A percentile compares a stretch with the other conserved stretches of the same genome.
Conservation (phyloP, 2,329 filamentous ascomycete species). For the Neonectria faginata region DNA sequence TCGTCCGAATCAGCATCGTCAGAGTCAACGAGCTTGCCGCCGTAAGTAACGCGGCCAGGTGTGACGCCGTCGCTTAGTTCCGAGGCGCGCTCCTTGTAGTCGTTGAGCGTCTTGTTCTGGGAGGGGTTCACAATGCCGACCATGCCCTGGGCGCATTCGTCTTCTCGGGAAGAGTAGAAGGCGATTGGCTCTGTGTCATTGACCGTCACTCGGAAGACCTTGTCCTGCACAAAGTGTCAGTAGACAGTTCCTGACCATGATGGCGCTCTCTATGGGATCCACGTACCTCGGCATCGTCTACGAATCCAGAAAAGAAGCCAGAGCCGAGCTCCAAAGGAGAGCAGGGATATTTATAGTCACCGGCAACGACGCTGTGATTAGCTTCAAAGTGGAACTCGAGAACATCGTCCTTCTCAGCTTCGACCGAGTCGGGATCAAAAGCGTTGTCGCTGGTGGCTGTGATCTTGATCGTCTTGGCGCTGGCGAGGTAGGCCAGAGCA, state of each 20-base stretch:
- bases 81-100: constrained; percentile 49
- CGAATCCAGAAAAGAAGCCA: constrained; percentile 55
- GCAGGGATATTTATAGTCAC: constrained; percentile 52
- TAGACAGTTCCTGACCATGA: neutral
- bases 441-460: constrained; percentile 49
- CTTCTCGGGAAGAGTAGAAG: constrained; percentile 56
- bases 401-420: constrained; percentile 50
- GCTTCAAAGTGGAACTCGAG: constrained; percentile 54
- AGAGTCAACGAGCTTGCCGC: constrained; percentile 47
- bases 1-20: constrained; percentile 32
- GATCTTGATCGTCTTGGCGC: constrained; percentile 50
- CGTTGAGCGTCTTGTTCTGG: constrained; percentile 45
- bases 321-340: constrained; percentile 46
- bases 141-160: constrained; percentile 54
- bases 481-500: constrained; percentile 42
- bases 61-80: constrained; percentile 43
- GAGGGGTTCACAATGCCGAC: constrained; percentile 54
- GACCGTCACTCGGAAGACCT: constrained; percentile 52
- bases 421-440: constrained; percentile 50
- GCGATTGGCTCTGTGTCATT: constrained; percentile 49
- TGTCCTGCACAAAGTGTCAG: constrained; percentile 41
- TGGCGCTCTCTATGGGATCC: neutral
- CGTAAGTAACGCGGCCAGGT: constrained; percentile 44
- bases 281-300: constrained; percentile 50
- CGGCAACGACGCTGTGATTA: constrained; percentile 54